phyloP scores from a whole-genome alignment of 2,329 filamentous ascomycete genomes.

The Periconia sp. region DNA sequence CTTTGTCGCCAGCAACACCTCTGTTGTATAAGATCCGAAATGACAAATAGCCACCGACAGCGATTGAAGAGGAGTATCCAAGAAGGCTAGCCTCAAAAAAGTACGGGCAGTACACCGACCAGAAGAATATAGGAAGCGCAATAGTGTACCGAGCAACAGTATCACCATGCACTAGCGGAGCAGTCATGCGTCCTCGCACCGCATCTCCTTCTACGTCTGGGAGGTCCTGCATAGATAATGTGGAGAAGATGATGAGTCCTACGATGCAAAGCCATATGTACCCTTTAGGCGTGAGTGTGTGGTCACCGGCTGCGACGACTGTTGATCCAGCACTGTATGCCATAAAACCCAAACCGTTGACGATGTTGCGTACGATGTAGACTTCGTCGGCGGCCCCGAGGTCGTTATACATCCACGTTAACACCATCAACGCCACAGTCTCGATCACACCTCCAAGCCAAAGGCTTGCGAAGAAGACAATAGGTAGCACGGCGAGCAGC shows the following conservation, averaged over 20 bases:
- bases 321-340: constrained; percentile 5
- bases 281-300: background rate
- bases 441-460: constrained; percentile 24
- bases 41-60: too few species aligned
- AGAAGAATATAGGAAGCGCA: background rate
- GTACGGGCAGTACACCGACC: background rate
- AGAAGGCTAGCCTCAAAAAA: too few species aligned
- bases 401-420: constrained; percentile 48
- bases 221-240: constrained; percentile 31
- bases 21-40: too few species aligned
- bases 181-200: constrained; percentile 14
- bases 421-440: constrained; percentile 27
- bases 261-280: constrained; percentile 6
- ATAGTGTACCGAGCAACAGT: constrained; percentile 10
- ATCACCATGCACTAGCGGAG: constrained; percentile 18
- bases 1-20: too few species aligned
- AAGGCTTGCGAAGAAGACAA: constrained; percentile 17
- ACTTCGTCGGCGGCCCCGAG: constrained; percentile 10
- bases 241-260: constrained; percentile 12
- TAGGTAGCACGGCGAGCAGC: constrained; percentile 4
- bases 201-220: constrained; percentile 26
- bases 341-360: constrained; percentile 9
- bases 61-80: too few species aligned
- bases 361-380: constrained; percentile 13
- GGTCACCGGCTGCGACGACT: background rate